Evolutionary conservation across 805 yeast species (phyloP).

Genomic region (Nakazawaea holstii): DNA sequence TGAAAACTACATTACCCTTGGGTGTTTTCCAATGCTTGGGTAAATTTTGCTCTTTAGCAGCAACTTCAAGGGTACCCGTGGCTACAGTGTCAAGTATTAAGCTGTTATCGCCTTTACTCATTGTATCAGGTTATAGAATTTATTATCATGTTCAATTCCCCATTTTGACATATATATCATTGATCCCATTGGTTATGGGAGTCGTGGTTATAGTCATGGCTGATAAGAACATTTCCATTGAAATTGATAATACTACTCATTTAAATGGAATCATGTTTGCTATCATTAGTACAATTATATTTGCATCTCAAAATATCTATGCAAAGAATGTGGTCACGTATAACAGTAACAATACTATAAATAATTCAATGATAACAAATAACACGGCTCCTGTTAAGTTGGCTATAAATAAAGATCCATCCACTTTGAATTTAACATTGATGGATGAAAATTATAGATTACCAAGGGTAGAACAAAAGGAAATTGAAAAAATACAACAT

Average conservation of each 20-base stretch:
- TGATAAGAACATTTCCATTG: conserved; percentile 15
- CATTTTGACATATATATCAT: conserved; percentile 41
- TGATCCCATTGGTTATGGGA: conserved; percentile 47
- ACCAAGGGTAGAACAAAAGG: conserved; percentile 16
- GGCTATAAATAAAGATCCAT: conserved; percentile 15
- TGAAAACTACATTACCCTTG: conserved; percentile 52
- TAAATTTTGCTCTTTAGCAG: conserved; percentile 55
- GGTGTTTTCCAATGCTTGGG: conserved; percentile 65
- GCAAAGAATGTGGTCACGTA: conserved; percentile 74
- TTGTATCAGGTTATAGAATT: conserved; percentile 50
- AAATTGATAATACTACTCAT: conserved; percentile 24
- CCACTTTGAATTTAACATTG: conserved; percentile 7
- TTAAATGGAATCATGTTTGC: conserved; percentile 67
- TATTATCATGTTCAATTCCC: conserved; percentile 48
- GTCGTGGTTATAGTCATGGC: conserved; percentile 45
- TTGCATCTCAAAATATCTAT: conserved; percentile 83
- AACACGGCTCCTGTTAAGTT: conserved; percentile 22
- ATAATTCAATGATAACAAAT: conserved; percentile 10
- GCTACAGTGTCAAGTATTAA: conserved; percentile 70
- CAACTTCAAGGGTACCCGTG: conserved; percentile 60
- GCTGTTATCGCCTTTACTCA: conserved; percentile 59
- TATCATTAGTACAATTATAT: conserved; percentile 59
- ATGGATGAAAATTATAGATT: conserved; percentile 10
- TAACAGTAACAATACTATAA: conserved; percentile 20
- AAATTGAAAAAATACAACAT: conserved; percentile 18